Base-by-base conservation (phyloP, 805 yeast species). In the Jamesozyma gamospora region DNA sequence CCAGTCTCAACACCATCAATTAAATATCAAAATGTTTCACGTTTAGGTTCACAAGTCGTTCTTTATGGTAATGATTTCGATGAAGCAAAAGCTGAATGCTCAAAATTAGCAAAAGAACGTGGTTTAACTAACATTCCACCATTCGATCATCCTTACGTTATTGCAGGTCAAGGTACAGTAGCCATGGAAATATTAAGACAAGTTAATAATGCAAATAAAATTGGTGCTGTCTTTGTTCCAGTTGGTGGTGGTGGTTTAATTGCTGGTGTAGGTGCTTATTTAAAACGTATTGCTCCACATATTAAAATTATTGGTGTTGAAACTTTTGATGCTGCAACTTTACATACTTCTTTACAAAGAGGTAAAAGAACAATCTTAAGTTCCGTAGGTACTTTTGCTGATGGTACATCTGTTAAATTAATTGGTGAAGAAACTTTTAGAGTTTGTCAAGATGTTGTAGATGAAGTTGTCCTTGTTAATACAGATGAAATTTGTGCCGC, bases 161-260 rank as follows among this genome's bases (percentile, higher is more conserved):
- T 92, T 63, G 98, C 99, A 8, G 99, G 99, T 18, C 99, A 92
- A 63, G 99, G 97, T 43, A 92, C 99, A 19, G 80, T 90, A 46
- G 98, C 95, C 3, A 74, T 88, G 75, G 99, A 92, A 63, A 66
- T 92, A 19, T 66, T 92, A 40, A 77, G 96, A 60, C 99, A 92
- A 65, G 72, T 87, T 27, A 78, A 85, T 47, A 59, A 53, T 34
- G 53, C 59, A 1, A 77, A 79, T 41, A 78, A 80, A 45, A 70
- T 90, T 49, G 75, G 74, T 50, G 97, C 97, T 2, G 82, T 92
- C 1, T 92, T 92, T 58, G 77, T 86, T 42, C 87, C 95, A 26
- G 82, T 90, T 41, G 99, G 99, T 42, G 99, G 99, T 43, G 99
- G 97, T 50, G 99, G 99, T 34, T 68, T 92, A 45, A 71, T 88